Conservation (phyloP, 139 green algal genomes). For the Chlamydomonas sp. region DNA sequence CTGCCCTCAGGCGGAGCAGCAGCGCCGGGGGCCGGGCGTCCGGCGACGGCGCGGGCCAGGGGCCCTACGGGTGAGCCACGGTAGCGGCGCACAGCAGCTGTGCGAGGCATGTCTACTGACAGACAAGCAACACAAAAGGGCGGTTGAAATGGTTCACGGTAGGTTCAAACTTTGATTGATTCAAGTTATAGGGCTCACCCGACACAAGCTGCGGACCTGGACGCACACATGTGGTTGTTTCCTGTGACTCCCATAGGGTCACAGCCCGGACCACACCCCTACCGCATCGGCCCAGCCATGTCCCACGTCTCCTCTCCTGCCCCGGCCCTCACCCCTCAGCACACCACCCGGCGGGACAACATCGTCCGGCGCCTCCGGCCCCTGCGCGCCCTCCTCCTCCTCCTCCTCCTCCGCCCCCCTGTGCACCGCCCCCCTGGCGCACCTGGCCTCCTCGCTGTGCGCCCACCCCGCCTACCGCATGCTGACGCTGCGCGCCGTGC, state of each 20-base stretch:
- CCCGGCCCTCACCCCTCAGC: not conserved
- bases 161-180: no score
- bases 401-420: not conserved
- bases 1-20: conserved; percentile 3
- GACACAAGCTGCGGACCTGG: no score
- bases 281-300: no score
- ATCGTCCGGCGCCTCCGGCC: conserved; percentile 4
- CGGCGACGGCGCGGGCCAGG: not conserved
- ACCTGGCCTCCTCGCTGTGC: conserved; percentile 69
- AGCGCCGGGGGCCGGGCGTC: not conserved
- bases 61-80: not conserved
- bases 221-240: no score
- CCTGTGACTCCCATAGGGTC: no score
- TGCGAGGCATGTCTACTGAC: no score
- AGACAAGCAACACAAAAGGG: no score
- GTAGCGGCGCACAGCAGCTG: conserved; percentile 1
- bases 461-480: conserved; percentile 68
- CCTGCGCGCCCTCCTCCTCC: not conserved
- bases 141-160: no score
- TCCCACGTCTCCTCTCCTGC: no score
- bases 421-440: conserved; percentile 48
- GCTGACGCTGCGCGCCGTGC: conserved; percentile 59
- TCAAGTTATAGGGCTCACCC: no score
- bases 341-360: not conserved
- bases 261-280: no score